These are phyloP conservation scores for Rosa hybrid DNA, from an alignment of 331 rosid genomes.

Conservation along the genomic window DNA sequence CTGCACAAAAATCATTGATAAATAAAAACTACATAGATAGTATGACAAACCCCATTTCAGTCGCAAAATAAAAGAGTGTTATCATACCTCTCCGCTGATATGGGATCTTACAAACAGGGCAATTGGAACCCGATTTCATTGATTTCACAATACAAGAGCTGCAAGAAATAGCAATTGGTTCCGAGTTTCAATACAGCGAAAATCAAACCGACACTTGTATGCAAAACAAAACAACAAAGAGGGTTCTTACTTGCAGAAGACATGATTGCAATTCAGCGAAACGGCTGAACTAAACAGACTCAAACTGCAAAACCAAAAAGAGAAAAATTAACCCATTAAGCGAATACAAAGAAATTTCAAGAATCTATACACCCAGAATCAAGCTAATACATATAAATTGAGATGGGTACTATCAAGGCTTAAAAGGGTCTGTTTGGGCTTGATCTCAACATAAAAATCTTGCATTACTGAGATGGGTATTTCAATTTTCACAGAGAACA, in stretches of 20 bases:
- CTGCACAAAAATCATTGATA: conserved; percentile 31
- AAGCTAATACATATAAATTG: neutral
- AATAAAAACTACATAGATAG: neutral
- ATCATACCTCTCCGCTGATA: conserved; percentile 73
- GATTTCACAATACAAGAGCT: conserved; percentile 71
- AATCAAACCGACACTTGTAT: neutral
- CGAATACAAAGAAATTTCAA: neutral
- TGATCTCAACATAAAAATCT: neutral
- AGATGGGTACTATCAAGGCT: neutral
- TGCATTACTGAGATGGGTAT: neutral
- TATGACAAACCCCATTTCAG: conserved; percentile 4
- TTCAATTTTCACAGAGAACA: neutral
- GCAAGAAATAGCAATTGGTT: conserved; percentile 1
- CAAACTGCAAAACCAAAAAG: conserved; percentile 42
- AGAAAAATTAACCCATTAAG: conserved; percentile 10
- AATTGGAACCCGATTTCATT: conserved; percentile 69
- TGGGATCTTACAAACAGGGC: conserved; percentile 92
- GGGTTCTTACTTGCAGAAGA: conserved; percentile 76
- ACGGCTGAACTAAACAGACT: conserved; percentile 62
- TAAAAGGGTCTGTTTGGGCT: conserved; percentile 10
- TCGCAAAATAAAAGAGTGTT: neutral
- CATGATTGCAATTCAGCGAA: conserved; percentile 84
- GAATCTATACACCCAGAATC: neutral
- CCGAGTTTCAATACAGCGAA: neutral
- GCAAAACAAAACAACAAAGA: neutral